Evolutionary conservation across 352 stramenopile species (phyloP), one percentile per base, ranked within the genome.

Genomic region (Phytophthora quininea): DNA sequence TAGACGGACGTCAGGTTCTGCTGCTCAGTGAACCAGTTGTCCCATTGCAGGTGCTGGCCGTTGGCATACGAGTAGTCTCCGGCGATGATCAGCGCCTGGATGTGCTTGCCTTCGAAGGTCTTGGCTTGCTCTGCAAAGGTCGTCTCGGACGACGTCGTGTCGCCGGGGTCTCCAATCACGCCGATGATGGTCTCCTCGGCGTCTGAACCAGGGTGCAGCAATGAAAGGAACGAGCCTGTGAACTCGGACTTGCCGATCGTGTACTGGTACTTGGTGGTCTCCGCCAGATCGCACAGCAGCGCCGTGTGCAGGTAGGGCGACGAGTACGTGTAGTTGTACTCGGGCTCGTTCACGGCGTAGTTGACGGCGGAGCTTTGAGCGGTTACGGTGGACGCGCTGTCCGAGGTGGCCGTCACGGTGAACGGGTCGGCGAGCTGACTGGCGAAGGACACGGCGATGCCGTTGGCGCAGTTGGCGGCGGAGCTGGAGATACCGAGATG

Each of bases 51-150:
- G 65, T 89, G 81, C 27, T 84, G 60, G 8, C 85, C 82, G 52
- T 93, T 88, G 24, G 80, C 80, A 64, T 93, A 93, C 55, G 82
- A 73, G 42, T 86, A 84, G 64, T 93, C 84, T 0, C 84, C 81
- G 19, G 64, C 79, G 42, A 89, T 78, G 4, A 93, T 49, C 15
- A 91, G 61, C 2, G 67, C 71, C 45, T 85, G 73, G 6, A 79
- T 80, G 45, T 65, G 55, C 29, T 80, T 75, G 37, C 68, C 72
- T 38, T 84, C 67, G 63, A 77, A 79, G 4, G 63, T 70, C 57
- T 80, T 79, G 43, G 40, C 49, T 38, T 78, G 57, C 47, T 77
- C 50, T 1, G 59, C 54, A 19, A 82, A 64, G 27, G 72, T 82
- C 31, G 62, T 67, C 58, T 81, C 73, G 30, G 69, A 76, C 33